Base-by-base conservation (phyloP, 257 asterid genomes). In the Primulina eburnea region DNA sequence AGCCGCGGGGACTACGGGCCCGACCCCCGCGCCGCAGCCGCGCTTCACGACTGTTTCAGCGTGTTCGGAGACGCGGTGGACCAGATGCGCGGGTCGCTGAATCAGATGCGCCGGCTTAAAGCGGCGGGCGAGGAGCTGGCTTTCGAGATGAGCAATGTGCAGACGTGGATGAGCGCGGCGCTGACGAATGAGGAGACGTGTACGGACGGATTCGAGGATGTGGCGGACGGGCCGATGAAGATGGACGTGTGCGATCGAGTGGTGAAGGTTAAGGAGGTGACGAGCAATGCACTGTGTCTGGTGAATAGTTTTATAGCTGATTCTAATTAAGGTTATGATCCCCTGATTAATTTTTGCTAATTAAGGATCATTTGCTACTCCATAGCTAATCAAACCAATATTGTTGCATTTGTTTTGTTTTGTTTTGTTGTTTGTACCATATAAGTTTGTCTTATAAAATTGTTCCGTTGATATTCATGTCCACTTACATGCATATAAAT, bases 141-240 rank as follows among this genome's bases (percentile, higher is more conserved):
- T 85, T 88, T 87, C 71, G 86, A 87, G 80, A 75, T 92, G 77
- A 87, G 93, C 70, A 88, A 92, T 47, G 92, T 92, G 59, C 97
- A 88, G 90, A 92, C 98, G 71, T 92, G 98, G 98, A 87, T 92
- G 93, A 92, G 98, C 68, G 96, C 98, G 0, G 97, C 98, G 4
- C 58, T 90, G 79, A 92, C 94, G 7, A 84, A 88, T 16, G 97
- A 90, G 82, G 97, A 92, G 77, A 90, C 97, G 74, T 92, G 98
- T 34, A 78, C 82, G 47, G 98, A 92, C 26, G 96, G 98, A 24
- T 90, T 92, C 53, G 83, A 80, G 2, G 96, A 66, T 0, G 87
- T 85, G 29, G 75, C 73, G 0, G 81, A 77, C 11, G 82, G 83
- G 7, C 81, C 82, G 12, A 8, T 82, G 79, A 92, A 86, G 62